Evolutionary conservation across 2,329 filamentous ascomycete species (phyloP), one percentile per base, ranked within the genome.

Genomic region (Penicillium sp.): DNA sequence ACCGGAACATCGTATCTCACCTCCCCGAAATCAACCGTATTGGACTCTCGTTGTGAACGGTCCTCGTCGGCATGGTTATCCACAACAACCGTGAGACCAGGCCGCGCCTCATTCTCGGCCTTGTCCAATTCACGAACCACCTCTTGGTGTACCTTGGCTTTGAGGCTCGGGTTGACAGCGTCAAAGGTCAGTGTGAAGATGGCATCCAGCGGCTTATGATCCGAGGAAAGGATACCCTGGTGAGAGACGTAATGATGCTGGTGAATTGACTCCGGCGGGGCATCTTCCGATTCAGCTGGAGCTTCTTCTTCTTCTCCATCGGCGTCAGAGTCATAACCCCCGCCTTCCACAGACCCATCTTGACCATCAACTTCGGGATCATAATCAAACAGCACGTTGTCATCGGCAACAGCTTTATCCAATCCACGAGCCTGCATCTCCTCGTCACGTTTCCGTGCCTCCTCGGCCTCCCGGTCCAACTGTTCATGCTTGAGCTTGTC

Each of bases 131-230:
- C 90, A 57, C 90, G 85, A 1, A 90, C 93, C 12, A 98, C 90
- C 71, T 98, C 92, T 58, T 90, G 87, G 62, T 96, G 90, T 0
- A 98, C 82, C 63, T 87, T 89, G 1, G 91, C 86, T 73, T 96
- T 97, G 28, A 96, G 79, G 31, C 94, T 88, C 0, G 92, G 90
- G 0, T 96, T 87, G 0, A 96, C 90, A 0, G 91, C 90, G 63
- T 97, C 91, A 71, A 95, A 97, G 47, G 90, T 88, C 7, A 99
- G 77, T 0, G 86, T 89, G 71, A 98, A 98, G 0, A 93, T 81
- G 0, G 92, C 91, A 59, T 88, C 86, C 1, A 99, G 79, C 0
- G 95, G 96, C 73, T 99, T 99, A 76, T 99, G 95, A 69, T 99
- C 95, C 0, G 94, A 98, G 0, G 94, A 96, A 15, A 91, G 85